Evolutionary conservation across 306 rosid species (phyloP), one percentile per base, ranked within the genome.

Genomic region (Herpetospermum pedunculosum): DNA sequence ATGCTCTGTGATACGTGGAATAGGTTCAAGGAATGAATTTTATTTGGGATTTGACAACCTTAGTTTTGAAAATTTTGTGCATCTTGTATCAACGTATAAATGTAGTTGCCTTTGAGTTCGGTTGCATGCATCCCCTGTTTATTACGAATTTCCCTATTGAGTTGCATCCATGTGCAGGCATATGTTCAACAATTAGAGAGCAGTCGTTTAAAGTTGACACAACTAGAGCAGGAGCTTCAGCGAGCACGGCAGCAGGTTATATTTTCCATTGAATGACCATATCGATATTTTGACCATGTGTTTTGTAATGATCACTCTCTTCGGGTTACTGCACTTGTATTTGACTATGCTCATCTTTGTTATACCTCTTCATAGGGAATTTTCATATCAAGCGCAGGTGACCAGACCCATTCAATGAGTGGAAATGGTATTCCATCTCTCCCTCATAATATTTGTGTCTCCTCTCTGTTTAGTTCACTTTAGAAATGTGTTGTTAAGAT

Each of bases 181-280:
- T 91, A 94, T 77, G 99, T 94, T 72, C 99, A 94, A 84, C 99
- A 91, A 64, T 70, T 94, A 81, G 99, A 94, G 84, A 91, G 89
- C 76, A 94, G 99, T 84, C 96, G 99, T 57, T 85, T 94, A 87
- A 94, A 94, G 87, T 78, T 94, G 79, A 94, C 92, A 53, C 96
- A 91, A 69, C 84, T 94, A 44, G 99, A 94, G 87, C 99, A 94
- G 82, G 99, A 94, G 91, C 99, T 94, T 72, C 99, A 91, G 79
- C 88, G 99, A 75, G 99, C 99, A 19, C 81, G 99, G 47, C 97
- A 91, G 80, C 99, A 94, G 96, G 99, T 94, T 64, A 43, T 57
- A 71, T 53, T 53, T 13, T 58, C 19, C 35, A 18, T 72, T 32
- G 16, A 64, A 21, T 23, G 19, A 19, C 8, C 12, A 12, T 65